phyloP scores from a whole-genome alignment of 306 rosid genomes.

The Pachyrhizus erosus region DNA sequence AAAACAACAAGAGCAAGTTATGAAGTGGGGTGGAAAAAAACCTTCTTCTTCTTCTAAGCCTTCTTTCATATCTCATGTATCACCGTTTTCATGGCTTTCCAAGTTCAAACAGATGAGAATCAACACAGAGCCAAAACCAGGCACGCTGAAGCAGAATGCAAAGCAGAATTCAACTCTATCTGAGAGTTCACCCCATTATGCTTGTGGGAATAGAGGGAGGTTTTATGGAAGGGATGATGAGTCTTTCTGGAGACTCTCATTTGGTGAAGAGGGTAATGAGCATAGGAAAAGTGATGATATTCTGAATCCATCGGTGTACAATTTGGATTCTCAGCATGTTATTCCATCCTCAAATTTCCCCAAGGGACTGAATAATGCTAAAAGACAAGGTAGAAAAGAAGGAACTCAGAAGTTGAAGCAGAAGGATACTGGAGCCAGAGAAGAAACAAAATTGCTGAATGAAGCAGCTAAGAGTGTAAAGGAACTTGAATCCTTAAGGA shows the following conservation, averaged over 20 bases:
- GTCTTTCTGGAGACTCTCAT: constrained; percentile 83
- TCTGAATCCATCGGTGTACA: constrained; percentile 44
- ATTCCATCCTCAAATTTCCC: constrained; percentile 40
- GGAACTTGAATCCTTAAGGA: constrained; percentile 56
- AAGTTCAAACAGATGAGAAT: constrained; percentile 84
- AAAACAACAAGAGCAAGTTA: constrained; percentile 34
- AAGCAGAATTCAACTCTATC: constrained; percentile 48
- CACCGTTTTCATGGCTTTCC: constrained; percentile 77
- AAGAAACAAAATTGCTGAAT: constrained; percentile 41
- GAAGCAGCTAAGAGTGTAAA: constrained; percentile 42
- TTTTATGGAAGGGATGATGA: constrained; percentile 65
- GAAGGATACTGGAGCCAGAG: constrained; percentile 43
- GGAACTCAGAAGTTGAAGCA: constrained; percentile 44
- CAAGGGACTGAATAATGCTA: constrained; percentile 39
- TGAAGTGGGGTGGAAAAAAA: constrained; percentile 87
- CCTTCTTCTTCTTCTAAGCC: constrained; percentile 60
- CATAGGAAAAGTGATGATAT: constrained; percentile 49
- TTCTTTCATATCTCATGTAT: constrained; percentile 72
- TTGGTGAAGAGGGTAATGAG: constrained; percentile 59
- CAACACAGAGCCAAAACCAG: constrained; percentile 50
- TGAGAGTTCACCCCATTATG: constrained; percentile 43
- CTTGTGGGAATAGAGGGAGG: constrained; percentile 42
- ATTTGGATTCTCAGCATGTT: constrained; percentile 51
- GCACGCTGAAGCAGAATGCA: constrained; percentile 47
- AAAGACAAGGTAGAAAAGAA: constrained; percentile 49